Conservation (phyloP, 192 early-diverging fungal genomes). For the Chytriomyces confervae region DNA sequence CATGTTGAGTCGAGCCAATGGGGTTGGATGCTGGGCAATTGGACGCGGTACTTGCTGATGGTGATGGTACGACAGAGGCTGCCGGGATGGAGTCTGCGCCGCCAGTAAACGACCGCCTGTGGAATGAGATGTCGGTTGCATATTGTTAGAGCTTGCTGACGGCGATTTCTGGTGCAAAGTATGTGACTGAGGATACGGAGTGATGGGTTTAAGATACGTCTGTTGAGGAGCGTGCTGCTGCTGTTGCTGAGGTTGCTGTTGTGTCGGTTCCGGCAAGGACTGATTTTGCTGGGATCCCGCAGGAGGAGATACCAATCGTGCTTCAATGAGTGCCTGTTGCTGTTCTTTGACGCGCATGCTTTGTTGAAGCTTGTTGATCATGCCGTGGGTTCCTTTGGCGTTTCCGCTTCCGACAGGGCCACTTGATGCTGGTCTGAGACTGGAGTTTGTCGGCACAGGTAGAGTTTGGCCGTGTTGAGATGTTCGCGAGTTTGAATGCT, state of each 20-base stretch:
- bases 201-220: background rate
- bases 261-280: background rate
- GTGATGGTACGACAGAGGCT: background rate
- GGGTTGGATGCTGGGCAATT: background rate
- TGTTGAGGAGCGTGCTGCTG: background rate
- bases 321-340: conserved; percentile 21
- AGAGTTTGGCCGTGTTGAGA: background rate
- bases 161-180: too few relatives aligned
- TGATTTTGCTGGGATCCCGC: background rate
- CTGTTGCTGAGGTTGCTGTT: background rate
- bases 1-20: conserved; percentile 13
- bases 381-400: background rate
- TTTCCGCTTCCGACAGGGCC: background rate
- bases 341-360: conserved; percentile 11
- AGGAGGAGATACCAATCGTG: conserved; percentile 16
- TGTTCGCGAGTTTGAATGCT: background rate
- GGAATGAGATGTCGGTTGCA: too few relatives aligned
- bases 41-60: background rate
- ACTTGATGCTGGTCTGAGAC: background rate
- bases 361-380: conserved; percentile 3
- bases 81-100: background rate
- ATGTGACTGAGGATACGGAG: too few relatives aligned
- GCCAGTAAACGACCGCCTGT: too few relatives aligned
- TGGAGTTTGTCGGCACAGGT: background rate
- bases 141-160: background rate